phyloP scores from a whole-genome alignment of 345 rosid species.

The Euclidium syriacum region DNA sequence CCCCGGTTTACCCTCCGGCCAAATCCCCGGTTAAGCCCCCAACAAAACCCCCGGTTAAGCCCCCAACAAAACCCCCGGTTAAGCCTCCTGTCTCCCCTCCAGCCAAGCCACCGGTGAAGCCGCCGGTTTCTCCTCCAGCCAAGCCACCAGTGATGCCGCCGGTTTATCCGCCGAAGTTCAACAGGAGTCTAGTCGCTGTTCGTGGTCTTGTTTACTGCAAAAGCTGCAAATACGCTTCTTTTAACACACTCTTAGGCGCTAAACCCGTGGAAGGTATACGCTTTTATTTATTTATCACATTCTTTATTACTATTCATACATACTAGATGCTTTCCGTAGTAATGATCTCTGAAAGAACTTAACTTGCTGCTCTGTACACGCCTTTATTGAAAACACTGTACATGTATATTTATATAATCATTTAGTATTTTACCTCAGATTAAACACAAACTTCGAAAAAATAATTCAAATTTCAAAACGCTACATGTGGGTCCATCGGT shows the following conservation, averaged over 20 bases:
- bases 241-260: constrained; percentile 58
- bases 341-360: background rate
- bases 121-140: constrained; percentile 37
- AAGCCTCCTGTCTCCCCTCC: constrained; percentile 32
- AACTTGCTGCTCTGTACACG: background rate
- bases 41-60: constrained; percentile 19
- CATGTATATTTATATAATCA: background rate
- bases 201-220: constrained; percentile 83
- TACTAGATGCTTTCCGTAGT: background rate
- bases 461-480: constrained; percentile 26
- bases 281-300: background rate
- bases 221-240: constrained; percentile 69
- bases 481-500: constrained; percentile 19
- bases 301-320: background rate
- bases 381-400: background rate
- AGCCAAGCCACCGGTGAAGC: constrained; percentile 25
- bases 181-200: constrained; percentile 59
- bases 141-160: constrained; percentile 34
- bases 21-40: constrained; percentile 31
- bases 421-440: background rate
- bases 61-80: constrained; percentile 30
- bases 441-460: constrained; percentile 16
- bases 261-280: constrained; percentile 48
- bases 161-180: constrained; percentile 33
- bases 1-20: constrained; percentile 30